A percentile compares a stretch with the other conserved stretches of the same genome.
phyloP scores from a whole-genome alignment of 2,329 filamentous ascomycete species.

The Paecilomyces dactylethromorphus region DNA sequence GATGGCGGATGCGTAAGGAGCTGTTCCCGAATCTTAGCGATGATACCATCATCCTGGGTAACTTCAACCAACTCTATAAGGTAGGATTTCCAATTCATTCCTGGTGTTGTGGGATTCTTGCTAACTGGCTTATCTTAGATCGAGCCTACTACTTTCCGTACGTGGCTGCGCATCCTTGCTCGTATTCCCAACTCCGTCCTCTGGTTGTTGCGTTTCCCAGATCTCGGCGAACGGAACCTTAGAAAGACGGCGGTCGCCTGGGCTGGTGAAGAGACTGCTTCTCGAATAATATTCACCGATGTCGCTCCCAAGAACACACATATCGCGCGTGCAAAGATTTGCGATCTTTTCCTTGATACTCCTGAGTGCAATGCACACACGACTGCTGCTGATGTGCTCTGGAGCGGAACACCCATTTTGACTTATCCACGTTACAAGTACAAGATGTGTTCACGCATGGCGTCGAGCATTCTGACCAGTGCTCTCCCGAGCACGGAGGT shows the following conservation, averaged over 20 bases:
- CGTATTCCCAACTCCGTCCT: constrained; percentile 80
- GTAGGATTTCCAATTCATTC: constrained; percentile 42
- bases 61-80: constrained; percentile 99
- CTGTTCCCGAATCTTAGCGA: constrained; percentile 78
- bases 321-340: constrained; percentile 83
- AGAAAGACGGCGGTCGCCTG: constrained; percentile 71
- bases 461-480: constrained; percentile 85
- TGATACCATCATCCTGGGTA: constrained; percentile 84
- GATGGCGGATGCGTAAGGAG: constrained; percentile 91
- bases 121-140: constrained; percentile 54
- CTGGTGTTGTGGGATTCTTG: not conserved
- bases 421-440: constrained; percentile 88
- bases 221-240: constrained; percentile 82
- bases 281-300: constrained; percentile 87
- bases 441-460: constrained; percentile 99
- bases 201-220: constrained; percentile 95
- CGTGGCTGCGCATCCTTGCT: constrained; percentile 86
- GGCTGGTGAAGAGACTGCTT: constrained; percentile 79
- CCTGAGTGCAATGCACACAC: constrained; percentile 98
- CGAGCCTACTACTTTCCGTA: constrained; percentile 91
- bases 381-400: constrained; percentile 90
- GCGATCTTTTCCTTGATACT: constrained; percentile 93
- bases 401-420: constrained; percentile 89
- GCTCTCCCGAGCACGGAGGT: constrained; percentile 67
- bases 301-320: constrained; percentile 93